Evolutionary conservation across 2,329 filamentous ascomycete species (phyloP).

Genomic region (Emericellopsis cladophorae): DNA sequence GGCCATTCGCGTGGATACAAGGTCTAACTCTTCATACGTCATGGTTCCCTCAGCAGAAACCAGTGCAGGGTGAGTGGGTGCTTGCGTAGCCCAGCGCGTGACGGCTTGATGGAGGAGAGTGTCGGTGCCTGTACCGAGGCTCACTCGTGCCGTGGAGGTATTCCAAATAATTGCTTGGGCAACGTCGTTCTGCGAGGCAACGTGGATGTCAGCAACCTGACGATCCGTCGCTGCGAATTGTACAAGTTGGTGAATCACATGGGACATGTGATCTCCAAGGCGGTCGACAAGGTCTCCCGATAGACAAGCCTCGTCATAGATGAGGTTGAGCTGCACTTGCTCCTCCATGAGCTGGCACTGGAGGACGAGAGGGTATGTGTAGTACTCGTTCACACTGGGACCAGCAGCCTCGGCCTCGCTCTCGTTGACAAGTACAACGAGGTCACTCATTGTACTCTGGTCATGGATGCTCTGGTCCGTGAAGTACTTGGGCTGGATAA

Average conservation of each 20-base stretch:
- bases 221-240: too few species aligned
- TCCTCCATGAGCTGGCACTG: neutral
- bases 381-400: neutral
- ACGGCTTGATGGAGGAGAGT: too few species aligned
- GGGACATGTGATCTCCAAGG: too few species aligned
- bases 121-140: too few species aligned
- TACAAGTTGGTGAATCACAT: too few species aligned
- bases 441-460: neutral
- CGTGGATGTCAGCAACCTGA: too few species aligned
- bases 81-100: neutral
- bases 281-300: too few species aligned
- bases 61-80: neutral
- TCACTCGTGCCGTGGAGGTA: too few species aligned
- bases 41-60: neutral
- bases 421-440: neutral
- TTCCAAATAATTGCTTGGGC: too few species aligned
- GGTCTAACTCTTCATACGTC: conserved; percentile 1
- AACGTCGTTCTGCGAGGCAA: too few species aligned
- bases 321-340: conserved; percentile 1
- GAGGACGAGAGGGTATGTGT: conserved; percentile 4
- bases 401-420: too few species aligned
- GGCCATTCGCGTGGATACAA: neutral
- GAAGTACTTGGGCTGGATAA: conserved; percentile 3
- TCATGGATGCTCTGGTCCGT: neutral
- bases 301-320: neutral